Base-by-base conservation (phyloP, 2,329 filamentous ascomycete species). In the Xylariaceae sp. region DNA sequence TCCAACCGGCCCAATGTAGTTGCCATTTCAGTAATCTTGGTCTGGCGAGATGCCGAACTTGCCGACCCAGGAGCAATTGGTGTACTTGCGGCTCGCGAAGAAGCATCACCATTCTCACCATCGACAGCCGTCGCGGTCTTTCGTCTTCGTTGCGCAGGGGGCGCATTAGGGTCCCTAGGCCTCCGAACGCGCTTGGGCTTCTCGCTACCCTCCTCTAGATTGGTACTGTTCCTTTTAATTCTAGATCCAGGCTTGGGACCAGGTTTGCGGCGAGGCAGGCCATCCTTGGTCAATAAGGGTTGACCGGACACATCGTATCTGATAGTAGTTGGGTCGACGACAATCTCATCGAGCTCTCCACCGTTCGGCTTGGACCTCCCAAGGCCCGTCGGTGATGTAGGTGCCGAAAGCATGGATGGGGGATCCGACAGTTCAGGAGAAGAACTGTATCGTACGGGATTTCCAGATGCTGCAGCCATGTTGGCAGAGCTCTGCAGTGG, bases 171-270 rank as follows among this genome's bases (percentile, higher is more conserved):
- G 62, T 87, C 84, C 59, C 76, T 79, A 20, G 82, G 77, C 64
- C 86, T 86, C 50, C 83, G 71, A 6, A 77, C 74, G 58, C 77
- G 80, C 53, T 81, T 79, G 47, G 72, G 73, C 67, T 83, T 83
- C 61, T 73, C 58, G 45, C 59, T 50, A 6, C 60, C 58, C 21
- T 67, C 73, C 11, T 80, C 75, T 15, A 74, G 70, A 46, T 71
- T 71, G 41, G 72, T 59, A 18, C 70, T 66, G 50, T 67, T 67
- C 52, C 73, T 53, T 73, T 75, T 81, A 42, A 78, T 70, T 49
- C 73, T 79, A 55, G 75, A 82, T 66, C 79, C 88, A 64, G 84
- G 83, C 66, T 87, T 87, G 43, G 84, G 80, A 18, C 83, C 84
- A 16, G 84, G 83, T 72, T 87, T 87, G 72, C 85, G 85, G 4